These are phyloP conservation scores for Leishmania turanica DNA, from an alignment of 208 protist genomes.

Conservation along the genomic window DNA sequence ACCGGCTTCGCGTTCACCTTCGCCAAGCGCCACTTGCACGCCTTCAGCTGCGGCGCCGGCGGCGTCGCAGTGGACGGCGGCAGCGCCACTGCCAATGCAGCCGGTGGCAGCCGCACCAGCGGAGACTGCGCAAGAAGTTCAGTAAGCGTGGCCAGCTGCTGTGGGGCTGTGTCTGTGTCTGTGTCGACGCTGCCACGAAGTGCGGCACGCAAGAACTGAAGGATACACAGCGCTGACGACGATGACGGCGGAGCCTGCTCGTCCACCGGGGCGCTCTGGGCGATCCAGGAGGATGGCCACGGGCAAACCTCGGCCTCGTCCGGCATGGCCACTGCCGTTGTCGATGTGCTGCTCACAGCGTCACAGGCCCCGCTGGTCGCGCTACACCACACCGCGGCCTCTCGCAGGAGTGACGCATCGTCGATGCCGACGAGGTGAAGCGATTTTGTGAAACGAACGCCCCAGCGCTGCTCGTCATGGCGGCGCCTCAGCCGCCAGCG, in stretches of 20 bases:
- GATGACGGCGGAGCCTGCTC: background rate
- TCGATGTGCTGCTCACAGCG: background rate
- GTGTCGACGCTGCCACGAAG: background rate
- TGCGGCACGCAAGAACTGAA: background rate
- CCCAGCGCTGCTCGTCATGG: constrained; percentile 60
- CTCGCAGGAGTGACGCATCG: constrained; percentile 27
- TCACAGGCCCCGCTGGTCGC: background rate
- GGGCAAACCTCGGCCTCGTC: constrained; percentile 5
- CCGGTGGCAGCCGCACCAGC: constrained; percentile 4
- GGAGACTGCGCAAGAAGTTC: constrained; percentile 9
- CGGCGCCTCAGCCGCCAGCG: constrained; percentile 51
- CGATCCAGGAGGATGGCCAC: constrained; percentile 28
- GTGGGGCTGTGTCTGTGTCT: background rate
- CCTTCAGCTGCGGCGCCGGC: constrained; percentile 1
- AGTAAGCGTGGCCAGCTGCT: background rate
- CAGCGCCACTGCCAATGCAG: constrained; percentile 12
- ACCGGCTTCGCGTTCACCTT: constrained; percentile 24
- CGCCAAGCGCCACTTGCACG: constrained; percentile 22
- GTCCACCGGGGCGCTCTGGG: constrained; percentile 9
- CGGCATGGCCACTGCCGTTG: background rate
- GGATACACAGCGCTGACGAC: background rate
- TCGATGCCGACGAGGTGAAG: constrained; percentile 61
- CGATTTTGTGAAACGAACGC: constrained; percentile 59
- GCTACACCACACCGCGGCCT: constrained; percentile 20
- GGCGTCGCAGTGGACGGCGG: background rate